Evolutionary conservation across 2,329 filamentous ascomycete genomes (phyloP), one percentile per base, ranked within the genome.

Genomic region (Calonectria henricotiae): DNA sequence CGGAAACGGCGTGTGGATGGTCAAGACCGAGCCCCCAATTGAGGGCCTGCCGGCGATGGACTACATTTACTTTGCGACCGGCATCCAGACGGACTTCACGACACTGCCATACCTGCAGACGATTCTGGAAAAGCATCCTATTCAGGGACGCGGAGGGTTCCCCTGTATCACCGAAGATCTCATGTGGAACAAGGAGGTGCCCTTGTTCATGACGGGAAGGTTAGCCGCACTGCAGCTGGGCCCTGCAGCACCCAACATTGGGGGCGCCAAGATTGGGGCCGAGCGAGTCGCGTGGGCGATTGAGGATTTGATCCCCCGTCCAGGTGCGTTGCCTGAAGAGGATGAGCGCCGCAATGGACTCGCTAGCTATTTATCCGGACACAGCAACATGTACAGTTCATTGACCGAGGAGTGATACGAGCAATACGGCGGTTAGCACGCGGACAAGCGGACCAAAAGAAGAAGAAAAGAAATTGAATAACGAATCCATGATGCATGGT

Each of bases 51-150:
- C 91, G 0, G 80, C 82, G 0, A 86, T 91, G 58, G 86, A 95
- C 79, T 93, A 92, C 80, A 89, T 95, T 72, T 93, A 93, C 81
- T 94, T 92, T 76, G 93, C 93, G 15, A 96, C 93, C 0, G 93
- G 93, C 0, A 88, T 93, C 44, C 86, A 90, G 60, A 89, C 89
- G 0, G 86, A 94, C 72, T 88, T 94, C 30, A 77, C 82, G 1
- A 85, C 85, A 2, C 84, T 95, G 25, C 87, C 91, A 0, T 90
- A 90, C 67, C 82, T 96, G 13, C 82, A 89, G 67, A 87, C 83
- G 0, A 88, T 96, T 78, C 81, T 88, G 9, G 72, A 83, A 3
- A 86, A 89, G 20, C 85, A 91, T 71, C 92, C 92, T 0, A 86
- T 96, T 39, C 81, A 89, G 17, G 87, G 85, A 0, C 86, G 89